Base-by-base conservation (phyloP, 352 stramenopile species). In the Globisporangium ultimum region DNA sequence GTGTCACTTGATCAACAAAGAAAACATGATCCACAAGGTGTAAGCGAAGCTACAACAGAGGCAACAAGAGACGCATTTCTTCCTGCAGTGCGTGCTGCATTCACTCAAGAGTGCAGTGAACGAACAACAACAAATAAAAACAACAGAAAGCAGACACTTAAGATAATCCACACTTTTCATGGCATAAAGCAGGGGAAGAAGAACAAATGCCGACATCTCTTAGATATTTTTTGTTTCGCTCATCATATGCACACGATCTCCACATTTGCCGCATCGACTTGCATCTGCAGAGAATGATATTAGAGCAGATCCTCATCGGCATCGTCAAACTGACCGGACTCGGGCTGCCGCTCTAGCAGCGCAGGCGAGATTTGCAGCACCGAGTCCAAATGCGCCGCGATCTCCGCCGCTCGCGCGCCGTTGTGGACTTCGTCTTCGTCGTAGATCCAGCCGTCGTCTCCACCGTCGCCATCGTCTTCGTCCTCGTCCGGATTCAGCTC, bases 1-100 rank as follows among this genome's bases (percentile, higher is more conserved):
- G 53, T 98, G 88, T 63, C 97, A 99, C 83, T 80, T 99, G 61
- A 98, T 99, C 78, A 97, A 99, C 78, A 99, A 99, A 85, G 97
- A 99, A 72, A 98, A 97, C 66, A 99, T 99, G 96, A 88, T 98
- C 57, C 80, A 97, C 79, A 96, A 95, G 74, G 79, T 96, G 55
- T 93, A 80, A 76, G 41, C 7, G 28, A 8, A 5, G 28, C 28
- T 11, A 10, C 28, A 5, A 32, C 24, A 32, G 24, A 32, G 5
- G 24, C 24, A 32, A 32, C 5, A 36, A 0, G 28, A 36, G 28
- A 5, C 28, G 28, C 28, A 36, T 36, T 36, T 36, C 28, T 36
- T 36, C 3, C 28, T 36, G 41, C 48, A n/a, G 17, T n/a, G n/a
- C 24, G 24, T 32, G 64, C 34, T 53, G 68, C 48, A 40, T 13